Percentiles rank a stretch among this genome's conserved stretches.
phyloP scores from a whole-genome alignment of 106 monocot species.

The Phalaenopsis aphrodite region DNA sequence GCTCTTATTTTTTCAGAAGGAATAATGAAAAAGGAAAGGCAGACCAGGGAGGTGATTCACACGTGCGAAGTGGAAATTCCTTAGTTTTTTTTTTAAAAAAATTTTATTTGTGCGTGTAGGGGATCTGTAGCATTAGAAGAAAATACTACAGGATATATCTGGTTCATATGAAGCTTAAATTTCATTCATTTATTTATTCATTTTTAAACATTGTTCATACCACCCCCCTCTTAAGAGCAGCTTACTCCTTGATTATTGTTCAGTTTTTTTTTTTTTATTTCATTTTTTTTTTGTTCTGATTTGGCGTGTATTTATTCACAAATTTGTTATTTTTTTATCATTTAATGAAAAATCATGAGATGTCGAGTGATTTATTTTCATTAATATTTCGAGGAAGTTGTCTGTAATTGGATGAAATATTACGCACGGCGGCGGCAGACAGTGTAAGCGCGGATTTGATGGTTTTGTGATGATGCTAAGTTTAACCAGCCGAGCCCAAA shows the following conservation, averaged over 20 bases:
- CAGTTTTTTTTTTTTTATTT: not conserved
- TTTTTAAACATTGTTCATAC: not conserved
- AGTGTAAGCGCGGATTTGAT: too few species aligned
- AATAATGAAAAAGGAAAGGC: too few species aligned
- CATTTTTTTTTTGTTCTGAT: not conserved
- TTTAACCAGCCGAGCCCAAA: too few species aligned
- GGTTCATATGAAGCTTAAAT: not conserved
- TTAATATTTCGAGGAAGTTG: too few species aligned
- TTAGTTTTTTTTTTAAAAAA: not conserved
- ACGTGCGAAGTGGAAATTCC: not conserved
- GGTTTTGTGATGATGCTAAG: too few species aligned
- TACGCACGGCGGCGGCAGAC: too few species aligned
- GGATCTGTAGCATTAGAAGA: not conserved
- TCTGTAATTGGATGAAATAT: too few species aligned
- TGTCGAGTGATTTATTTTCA: too few species aligned
- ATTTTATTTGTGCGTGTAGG: not conserved
- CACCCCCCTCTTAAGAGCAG: not conserved
- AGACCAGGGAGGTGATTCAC: not conserved
- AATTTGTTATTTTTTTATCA: too few species aligned
- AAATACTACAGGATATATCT: not conserved
- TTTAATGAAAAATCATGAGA: too few species aligned
- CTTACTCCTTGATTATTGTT: not conserved
- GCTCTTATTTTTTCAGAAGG: not conserved
- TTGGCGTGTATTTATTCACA: too few species aligned
- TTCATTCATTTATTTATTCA: not conserved